Evolutionary conservation across 225 moss, liverwort and hornwort species (phyloP).

Genomic region (Physcomitrellopsis africana): DNA sequence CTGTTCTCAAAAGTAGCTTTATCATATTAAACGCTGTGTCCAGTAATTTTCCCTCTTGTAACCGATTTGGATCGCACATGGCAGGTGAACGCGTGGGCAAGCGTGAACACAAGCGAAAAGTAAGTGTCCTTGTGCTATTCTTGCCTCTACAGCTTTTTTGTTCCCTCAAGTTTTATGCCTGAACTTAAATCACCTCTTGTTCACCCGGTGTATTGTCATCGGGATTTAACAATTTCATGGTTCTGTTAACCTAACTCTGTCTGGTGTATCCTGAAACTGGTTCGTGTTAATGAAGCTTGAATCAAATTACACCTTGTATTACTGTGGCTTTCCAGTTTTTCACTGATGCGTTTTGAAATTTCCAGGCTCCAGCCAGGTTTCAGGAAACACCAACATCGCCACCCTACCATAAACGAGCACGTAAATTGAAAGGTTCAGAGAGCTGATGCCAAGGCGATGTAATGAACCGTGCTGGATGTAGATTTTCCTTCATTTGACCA

Average conservation of each 20-base stretch:
- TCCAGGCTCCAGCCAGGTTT: slow-evolving; percentile 76
- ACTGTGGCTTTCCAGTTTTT: slow-evolving; percentile 8
- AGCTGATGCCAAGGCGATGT: slow-evolving; percentile 41
- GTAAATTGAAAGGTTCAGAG: slow-evolving; percentile 92
- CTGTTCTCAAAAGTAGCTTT: neutral
- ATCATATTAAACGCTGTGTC: neutral
- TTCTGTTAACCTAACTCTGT: too few relatives aligned
- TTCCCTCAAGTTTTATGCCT: neutral
- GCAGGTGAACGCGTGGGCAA: slow-evolving; percentile 78
- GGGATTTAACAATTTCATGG: neutral
- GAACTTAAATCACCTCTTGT: neutral
- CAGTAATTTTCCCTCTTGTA: slow-evolving; percentile 3
- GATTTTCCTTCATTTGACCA: slow-evolving; percentile 24
- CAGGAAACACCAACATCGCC: slow-evolving; percentile 73
- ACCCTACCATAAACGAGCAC: slow-evolving; percentile 75
- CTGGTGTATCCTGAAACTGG: too few relatives aligned
- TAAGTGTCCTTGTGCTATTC: slow-evolving; percentile 28
- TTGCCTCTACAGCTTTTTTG: slow-evolving; percentile 1
- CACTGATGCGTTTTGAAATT: slow-evolving; percentile 10
- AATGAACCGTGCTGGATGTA: slow-evolving; percentile 5
- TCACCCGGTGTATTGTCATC: neutral
- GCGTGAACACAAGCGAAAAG: slow-evolving; percentile 90
- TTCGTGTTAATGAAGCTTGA: neutral
- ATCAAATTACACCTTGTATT: neutral
- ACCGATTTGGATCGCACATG: slow-evolving; percentile 13